phyloP scores from a whole-genome alignment of 371 early-diverging fungal genomes.

The Blastocladiella emersonii region DNA sequence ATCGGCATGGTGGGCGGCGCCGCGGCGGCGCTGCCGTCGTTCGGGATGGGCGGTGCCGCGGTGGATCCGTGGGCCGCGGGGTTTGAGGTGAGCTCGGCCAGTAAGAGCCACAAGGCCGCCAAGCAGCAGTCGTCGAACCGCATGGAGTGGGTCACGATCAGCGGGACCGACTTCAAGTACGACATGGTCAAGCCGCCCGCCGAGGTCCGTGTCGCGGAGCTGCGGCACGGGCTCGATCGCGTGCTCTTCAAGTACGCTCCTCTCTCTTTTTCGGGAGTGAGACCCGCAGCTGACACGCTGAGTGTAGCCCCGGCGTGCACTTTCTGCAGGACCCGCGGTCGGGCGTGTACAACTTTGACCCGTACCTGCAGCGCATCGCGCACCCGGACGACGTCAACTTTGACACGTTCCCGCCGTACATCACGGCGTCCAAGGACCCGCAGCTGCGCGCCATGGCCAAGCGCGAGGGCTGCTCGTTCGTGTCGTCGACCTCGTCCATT shows the following conservation, averaged over 20 bases:
- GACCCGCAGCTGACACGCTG: not conserved
- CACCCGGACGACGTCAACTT: slow-evolving; percentile 68
- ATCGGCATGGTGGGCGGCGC: too few species aligned
- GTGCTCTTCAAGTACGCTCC: slow-evolving; percentile 57
- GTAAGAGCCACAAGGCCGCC: too few species aligned
- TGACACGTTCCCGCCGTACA: slow-evolving; percentile 56
- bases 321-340: slow-evolving; percentile 66
- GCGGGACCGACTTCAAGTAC: not conserved
- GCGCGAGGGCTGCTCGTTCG: slow-evolving; percentile 32
- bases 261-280: not conserved
- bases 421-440: slow-evolving; percentile 63
- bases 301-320: slow-evolving; percentile 64
- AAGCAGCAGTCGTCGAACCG: too few species aligned
- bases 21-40: too few species aligned
- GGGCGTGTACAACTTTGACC: slow-evolving; percentile 60
- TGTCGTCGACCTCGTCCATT: slow-evolving; percentile 82
- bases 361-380: slow-evolving; percentile 56
- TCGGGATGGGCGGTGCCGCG: too few species aligned
- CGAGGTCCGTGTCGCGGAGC: not conserved
- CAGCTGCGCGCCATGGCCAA: slow-evolving; percentile 30
- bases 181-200: not conserved
- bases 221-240: slow-evolving; percentile 66
- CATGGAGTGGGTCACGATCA: not conserved
- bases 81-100: too few species aligned
- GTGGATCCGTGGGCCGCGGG: too few species aligned